Evolutionary conservation across 345 rosid species (phyloP).

Genomic region (Conringia planisiliqua): DNA sequence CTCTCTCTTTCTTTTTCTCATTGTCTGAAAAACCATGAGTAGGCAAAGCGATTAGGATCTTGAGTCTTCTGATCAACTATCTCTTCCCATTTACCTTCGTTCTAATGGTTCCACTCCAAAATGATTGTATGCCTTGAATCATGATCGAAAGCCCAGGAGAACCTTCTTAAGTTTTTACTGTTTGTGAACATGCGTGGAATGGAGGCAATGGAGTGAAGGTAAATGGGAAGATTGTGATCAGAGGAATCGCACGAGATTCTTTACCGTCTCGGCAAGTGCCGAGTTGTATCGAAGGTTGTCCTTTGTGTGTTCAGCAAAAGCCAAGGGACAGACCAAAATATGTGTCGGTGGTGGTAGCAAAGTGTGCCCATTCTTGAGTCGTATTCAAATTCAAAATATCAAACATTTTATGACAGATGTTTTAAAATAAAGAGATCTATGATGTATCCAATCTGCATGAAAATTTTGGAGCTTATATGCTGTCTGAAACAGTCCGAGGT

Average conservation of each 20-base stretch:
- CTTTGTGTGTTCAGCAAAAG: background rate
- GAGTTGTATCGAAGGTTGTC: background rate
- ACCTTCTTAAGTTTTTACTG: too few species aligned
- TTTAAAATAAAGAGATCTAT: too few species aligned
- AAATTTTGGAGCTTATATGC: background rate
- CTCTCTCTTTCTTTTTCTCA: background rate
- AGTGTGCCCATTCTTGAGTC: background rate
- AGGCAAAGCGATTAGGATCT: background rate
- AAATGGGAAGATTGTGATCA: background rate
- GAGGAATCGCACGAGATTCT: background rate
- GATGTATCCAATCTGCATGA: background rate
- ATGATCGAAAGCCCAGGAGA: too few species aligned
- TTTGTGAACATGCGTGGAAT: background rate
- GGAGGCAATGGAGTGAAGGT: background rate
- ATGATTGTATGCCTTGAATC: background rate
- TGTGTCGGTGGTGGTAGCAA: background rate
- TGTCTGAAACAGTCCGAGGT: background rate
- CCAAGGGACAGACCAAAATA: background rate
- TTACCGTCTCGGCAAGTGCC: background rate
- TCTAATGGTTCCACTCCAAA: background rate
- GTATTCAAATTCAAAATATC: background rate
- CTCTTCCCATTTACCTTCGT: background rate
- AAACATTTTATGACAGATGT: background rate
- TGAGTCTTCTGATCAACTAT: background rate
- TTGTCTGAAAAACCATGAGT: background rate